Base-by-base conservation (phyloP, 805 yeast genomes). In the Sugiyamaella marilandica region DNA sequence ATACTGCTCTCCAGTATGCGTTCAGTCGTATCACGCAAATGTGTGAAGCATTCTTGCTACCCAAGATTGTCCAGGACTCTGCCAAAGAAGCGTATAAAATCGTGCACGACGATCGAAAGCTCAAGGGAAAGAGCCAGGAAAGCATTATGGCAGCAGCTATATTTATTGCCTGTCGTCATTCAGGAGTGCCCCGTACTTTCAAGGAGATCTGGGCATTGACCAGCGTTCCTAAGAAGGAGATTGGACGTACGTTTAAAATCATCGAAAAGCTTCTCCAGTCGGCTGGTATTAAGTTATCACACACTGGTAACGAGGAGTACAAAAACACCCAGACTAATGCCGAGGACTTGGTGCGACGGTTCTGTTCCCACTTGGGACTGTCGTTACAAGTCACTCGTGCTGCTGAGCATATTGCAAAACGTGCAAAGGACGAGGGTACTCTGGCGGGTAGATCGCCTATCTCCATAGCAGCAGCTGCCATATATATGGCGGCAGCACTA, bases 141-240 rank as follows among this genome's bases (percentile, higher is more conserved):
- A 82, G 91, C 57, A 87, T 94, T 44, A 90, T 94, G 90, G 99
- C 98, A 0, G 97, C 97, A 0, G 88, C 96, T 0, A 94, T 94
- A 52, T 81, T 89, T 56, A 82, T 94, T 59, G 99, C 98, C 1
- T 94, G 99, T 71, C 76, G 98, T 54, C 87, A 89, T 66, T 95
- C 97, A 2, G 82, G 83, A 52, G 97, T 91, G 21, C 95, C 96
- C 31, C 84, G 99, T 69, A 85, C 97, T 2, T 94, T 92, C 70
- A 89, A 87, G 68, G 99, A 94, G 71, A 91, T 94, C 50, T 88
- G 97, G 82, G 95, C 96, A 9, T 77, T 94, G 63, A 94, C 97
- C 2, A 84, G 85, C 61, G 97, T 94, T 26, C 96, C 96, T 26
- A 82, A 88, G 57, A 91, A 88, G 71, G 98, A 94, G 68, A 90